Percentiles rank a stretch among this genome's conserved stretches.
Evolutionary conservation across 805 yeast species (phyloP).

Genomic region (Kodamaea nitidulidarum): DNA sequence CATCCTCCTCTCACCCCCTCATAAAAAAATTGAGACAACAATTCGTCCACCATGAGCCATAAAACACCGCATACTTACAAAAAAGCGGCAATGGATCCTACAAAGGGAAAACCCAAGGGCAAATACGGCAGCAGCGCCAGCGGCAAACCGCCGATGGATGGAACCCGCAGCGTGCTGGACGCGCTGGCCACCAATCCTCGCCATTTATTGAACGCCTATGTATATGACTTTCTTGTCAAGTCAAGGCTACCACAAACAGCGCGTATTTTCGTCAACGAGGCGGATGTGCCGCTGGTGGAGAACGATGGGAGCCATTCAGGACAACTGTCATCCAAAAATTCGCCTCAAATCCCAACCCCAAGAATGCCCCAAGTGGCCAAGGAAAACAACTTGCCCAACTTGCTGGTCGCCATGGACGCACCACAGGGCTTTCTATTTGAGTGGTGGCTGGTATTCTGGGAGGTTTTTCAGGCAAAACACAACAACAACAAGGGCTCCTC

Average conservation of each 20-base stretch:
- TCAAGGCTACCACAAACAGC: slow-evolving; percentile 72
- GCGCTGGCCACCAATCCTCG: slow-evolving; percentile 49
- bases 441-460: slow-evolving; percentile 98
- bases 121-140: background rate
- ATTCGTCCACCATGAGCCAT: slow-evolving; percentile 18
- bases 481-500: slow-evolving; percentile 49
- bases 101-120: slow-evolving; percentile 6
- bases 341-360: slow-evolving; percentile 23
- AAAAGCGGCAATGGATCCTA: slow-evolving; percentile 4
- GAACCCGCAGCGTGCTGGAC: slow-evolving; percentile 30
- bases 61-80: slow-evolving; percentile 33
- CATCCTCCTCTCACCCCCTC: slow-evolving; percentile 1
- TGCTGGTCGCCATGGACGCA: slow-evolving; percentile 65
- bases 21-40: slow-evolving; percentile 1
- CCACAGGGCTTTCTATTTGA: slow-evolving; percentile 85
- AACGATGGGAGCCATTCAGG: slow-evolving; percentile 2
- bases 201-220: slow-evolving; percentile 72
- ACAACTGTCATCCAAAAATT: slow-evolving; percentile 14
- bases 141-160: slow-evolving; percentile 23
- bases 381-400: slow-evolving; percentile 44
- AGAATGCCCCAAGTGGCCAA: slow-evolving; percentile 32
- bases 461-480: slow-evolving; percentile 71
- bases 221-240: slow-evolving; percentile 80
- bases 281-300: slow-evolving; percentile 50
- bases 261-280: slow-evolving; percentile 67